Percentiles rank a stretch among this genome's conserved stretches.
Conservation (phyloP, 2,329 filamentous ascomycete genomes). For the Fonsecaea erecta region DNA sequence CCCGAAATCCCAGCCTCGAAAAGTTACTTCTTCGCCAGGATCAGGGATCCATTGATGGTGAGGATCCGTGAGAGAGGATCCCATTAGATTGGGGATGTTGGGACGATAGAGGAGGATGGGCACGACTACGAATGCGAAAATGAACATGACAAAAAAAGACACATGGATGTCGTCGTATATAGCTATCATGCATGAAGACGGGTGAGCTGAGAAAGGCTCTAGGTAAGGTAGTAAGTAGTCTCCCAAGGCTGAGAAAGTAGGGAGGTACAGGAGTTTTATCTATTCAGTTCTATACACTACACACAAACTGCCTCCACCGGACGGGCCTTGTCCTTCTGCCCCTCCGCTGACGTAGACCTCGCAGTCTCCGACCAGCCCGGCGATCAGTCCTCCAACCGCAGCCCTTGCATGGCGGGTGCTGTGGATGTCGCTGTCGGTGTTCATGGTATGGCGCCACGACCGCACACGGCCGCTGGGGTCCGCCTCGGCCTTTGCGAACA, state of each 20-base stretch:
- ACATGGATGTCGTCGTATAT: no score
- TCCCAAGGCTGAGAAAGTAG: no score
- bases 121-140: background rate
- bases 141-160: background rate
- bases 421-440: constrained; percentile 41
- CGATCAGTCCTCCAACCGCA: constrained; percentile 42
- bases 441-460: constrained; percentile 42
- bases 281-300: constrained; percentile 37
- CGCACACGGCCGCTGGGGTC: constrained; percentile 39
- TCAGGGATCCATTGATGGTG: background rate
- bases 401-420: constrained; percentile 43
- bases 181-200: no score
- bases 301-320: constrained; percentile 42
- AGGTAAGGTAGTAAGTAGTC: no score
- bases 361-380: constrained; percentile 40
- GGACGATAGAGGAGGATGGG: background rate
- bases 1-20: background rate
- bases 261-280: no score
- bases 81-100: background rate
- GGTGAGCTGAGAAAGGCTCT: no score
- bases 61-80: background rate
- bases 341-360: constrained; percentile 42
- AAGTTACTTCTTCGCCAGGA: background rate
- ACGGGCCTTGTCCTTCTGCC: constrained; percentile 43
- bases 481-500: constrained; percentile 43